Conservation (phyloP, 169 alveolate species). For the Eimeria nieschulzi region DNA sequence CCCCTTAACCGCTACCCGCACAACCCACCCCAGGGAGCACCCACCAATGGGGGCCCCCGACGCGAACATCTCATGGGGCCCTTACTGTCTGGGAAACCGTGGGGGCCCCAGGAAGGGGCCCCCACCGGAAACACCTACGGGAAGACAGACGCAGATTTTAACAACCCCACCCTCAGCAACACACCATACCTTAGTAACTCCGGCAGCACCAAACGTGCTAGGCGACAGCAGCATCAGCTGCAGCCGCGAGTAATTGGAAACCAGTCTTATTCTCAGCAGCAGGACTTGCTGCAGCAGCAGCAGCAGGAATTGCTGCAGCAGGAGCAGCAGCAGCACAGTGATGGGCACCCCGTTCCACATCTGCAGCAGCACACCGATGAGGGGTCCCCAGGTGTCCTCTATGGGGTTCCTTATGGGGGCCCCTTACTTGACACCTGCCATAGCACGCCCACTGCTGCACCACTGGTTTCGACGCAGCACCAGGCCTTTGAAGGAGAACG, state of each 20-base stretch:
- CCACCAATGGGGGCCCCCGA: not conserved
- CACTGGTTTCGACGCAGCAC: too few relatives aligned
- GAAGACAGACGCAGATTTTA: not conserved
- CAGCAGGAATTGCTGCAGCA: not conserved
- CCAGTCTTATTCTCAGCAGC: not conserved
- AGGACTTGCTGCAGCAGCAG: conserved; percentile 1
- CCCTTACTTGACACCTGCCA: too few relatives aligned
- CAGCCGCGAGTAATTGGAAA: not conserved
- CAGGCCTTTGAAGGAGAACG: too few relatives aligned
- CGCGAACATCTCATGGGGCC: not conserved
- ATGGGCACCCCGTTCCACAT: not conserved
- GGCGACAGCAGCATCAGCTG: not conserved
- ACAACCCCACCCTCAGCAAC: conserved; percentile 26
- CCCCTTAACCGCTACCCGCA: not conserved
- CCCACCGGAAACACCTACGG: not conserved
- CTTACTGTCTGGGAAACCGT: not conserved
- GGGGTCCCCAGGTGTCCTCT: too few relatives aligned
- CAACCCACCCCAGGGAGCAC: not conserved
- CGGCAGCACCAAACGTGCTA: conserved; percentile 13
- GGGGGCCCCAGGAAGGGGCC: conserved; percentile 3
- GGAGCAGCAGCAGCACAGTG: conserved; percentile 16
- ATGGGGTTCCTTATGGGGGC: too few relatives aligned
- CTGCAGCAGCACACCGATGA: not conserved
- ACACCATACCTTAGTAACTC: not conserved
- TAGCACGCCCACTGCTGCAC: too few relatives aligned